These are phyloP conservation scores for Fusarium sarcochroum DNA, from an alignment of 2,329 filamentous ascomycete species.

Conservation along the genomic window DNA sequence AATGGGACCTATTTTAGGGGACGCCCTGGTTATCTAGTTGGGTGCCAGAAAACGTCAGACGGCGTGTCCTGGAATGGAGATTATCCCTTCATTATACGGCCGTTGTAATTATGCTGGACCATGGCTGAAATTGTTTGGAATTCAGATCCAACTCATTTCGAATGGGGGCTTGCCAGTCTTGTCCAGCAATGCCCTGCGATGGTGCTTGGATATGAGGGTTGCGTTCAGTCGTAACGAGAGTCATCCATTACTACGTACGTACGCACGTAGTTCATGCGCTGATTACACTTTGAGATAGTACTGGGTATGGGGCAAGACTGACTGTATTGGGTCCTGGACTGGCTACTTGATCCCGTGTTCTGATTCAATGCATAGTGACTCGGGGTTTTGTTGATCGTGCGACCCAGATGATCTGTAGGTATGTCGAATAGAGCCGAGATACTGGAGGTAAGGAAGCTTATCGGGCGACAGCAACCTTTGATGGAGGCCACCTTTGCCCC, in stretches of 20 bases:
- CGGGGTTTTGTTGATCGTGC: too few species aligned
- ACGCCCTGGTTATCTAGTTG: constrained; percentile 20
- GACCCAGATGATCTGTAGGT: neutral
- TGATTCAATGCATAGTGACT: neutral
- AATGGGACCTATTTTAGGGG: constrained; percentile 37
- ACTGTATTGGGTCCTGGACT: neutral
- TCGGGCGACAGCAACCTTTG: neutral
- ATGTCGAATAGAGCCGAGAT: neutral
- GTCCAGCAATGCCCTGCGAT: constrained; percentile 8
- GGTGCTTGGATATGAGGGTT: too few species aligned
- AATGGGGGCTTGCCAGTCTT: constrained; percentile 31
- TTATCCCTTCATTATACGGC: constrained; percentile 27
- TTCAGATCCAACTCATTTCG: constrained; percentile 28
- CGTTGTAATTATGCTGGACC: constrained; percentile 23
- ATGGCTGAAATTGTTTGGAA: constrained; percentile 30
- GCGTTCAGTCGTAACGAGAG: neutral
- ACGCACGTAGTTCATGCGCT: too few species aligned
- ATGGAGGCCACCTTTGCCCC: constrained; percentile 3
- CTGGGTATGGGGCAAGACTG: neutral
- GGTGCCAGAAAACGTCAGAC: constrained; percentile 33
- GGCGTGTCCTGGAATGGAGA: constrained; percentile 37
- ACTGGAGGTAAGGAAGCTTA: neutral
- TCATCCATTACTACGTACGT: neutral
- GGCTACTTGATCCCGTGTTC: neutral
- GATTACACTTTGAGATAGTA: too few species aligned